Conservation (phyloP, 2,329 filamentous ascomycete species). For the Fusarium sp. region DNA sequence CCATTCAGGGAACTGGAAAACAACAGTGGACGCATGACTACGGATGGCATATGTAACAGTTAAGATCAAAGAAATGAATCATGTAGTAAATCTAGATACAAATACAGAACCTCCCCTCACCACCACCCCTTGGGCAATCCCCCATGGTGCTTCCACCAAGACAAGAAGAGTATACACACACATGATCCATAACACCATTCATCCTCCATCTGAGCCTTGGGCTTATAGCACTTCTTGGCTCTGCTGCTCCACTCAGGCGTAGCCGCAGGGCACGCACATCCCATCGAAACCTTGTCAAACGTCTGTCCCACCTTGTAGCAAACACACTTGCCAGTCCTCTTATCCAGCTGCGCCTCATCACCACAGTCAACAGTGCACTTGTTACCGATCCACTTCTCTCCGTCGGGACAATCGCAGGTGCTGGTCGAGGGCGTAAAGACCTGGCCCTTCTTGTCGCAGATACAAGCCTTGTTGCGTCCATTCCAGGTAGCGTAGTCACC, state of each 20-base stretch:
- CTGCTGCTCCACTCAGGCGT: background rate
- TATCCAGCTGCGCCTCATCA: background rate
- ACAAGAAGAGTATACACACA: background rate
- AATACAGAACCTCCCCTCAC: background rate
- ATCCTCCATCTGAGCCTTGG: background rate
- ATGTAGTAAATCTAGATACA: background rate
- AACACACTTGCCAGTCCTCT: background rate
- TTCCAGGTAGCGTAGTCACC: background rate
- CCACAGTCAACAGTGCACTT: background rate
- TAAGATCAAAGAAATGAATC: background rate
- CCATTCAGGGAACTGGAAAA: no score
- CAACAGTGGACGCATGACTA: no score
- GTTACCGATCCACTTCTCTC: background rate
- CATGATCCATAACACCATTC: background rate
- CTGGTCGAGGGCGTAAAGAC: background rate
- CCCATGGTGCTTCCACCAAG: background rate
- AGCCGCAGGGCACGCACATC: background rate
- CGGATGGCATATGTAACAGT: background rate
- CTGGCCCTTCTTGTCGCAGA: constrained; percentile 1
- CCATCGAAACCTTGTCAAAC: background rate
- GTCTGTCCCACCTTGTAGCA: background rate
- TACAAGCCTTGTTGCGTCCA: background rate
- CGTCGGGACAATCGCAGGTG: background rate
- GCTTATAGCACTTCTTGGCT: background rate
- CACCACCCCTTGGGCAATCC: background rate